Percentiles rank a stretch among this genome's conserved stretches.
phyloP scores from a whole-genome alignment of 768 basidiomycete genomes.

The Chalciporus pseudorubinellus region DNA sequence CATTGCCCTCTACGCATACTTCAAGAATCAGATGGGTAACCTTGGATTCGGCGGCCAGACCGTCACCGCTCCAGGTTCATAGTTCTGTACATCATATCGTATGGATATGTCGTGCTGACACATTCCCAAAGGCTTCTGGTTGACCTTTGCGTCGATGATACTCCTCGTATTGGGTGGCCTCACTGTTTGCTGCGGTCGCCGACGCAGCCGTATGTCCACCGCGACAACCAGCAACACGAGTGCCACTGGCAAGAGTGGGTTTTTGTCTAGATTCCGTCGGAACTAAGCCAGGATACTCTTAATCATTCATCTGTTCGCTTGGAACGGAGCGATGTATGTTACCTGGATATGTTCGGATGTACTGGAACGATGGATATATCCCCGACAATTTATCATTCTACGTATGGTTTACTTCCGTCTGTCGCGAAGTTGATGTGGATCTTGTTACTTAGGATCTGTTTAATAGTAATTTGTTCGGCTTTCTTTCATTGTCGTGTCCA shows the following conservation, averaged over 20 bases:
- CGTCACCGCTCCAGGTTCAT: constrained; percentile 61
- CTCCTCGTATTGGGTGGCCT: constrained; percentile 63
- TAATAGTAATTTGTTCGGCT: constrained; percentile 9
- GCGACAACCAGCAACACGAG: constrained; percentile 25
- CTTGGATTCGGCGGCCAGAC: constrained; percentile 46
- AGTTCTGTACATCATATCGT: not conserved
- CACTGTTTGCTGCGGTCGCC: constrained; percentile 69
- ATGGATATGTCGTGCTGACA: not conserved
- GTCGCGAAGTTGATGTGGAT: not conserved
- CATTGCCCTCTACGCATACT: constrained; percentile 65
- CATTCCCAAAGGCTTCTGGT: constrained; percentile 60
- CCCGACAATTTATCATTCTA: constrained; percentile 5
- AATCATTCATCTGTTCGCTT: not conserved
- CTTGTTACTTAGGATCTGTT: constrained; percentile 1
- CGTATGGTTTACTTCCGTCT: constrained; percentile 2
- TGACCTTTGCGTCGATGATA: constrained; percentile 66
- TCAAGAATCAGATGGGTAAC: constrained; percentile 55
- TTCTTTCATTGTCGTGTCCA: too few relatives aligned
- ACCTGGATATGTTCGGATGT: too few relatives aligned
- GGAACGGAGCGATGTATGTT: not conserved
- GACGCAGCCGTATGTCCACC: constrained; percentile 50
- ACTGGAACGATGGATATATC: constrained; percentile 1
- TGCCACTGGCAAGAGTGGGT: constrained; percentile 24
- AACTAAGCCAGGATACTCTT: constrained; percentile 19
- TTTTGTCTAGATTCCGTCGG: constrained; percentile 40